Evolutionary conservation across 2,329 filamentous ascomycete genomes (phyloP).

Genomic region (Seiridium cupressi): DNA sequence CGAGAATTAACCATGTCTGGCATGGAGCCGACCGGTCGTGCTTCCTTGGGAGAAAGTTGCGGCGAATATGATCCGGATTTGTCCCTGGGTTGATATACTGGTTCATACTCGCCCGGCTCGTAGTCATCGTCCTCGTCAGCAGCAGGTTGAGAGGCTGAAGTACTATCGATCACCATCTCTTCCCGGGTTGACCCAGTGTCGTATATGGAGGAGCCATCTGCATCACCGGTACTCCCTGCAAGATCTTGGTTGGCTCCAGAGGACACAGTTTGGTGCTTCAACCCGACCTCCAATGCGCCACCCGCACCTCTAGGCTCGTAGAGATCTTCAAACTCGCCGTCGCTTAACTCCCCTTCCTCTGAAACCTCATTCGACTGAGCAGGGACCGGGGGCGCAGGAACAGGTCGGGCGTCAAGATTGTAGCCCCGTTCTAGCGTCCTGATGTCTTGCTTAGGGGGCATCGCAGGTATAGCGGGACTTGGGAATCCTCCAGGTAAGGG

Average conservation of each 20-base stretch:
- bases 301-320: slow-evolving; percentile 42
- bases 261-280: slow-evolving; percentile 9
- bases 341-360: slow-evolving; percentile 78
- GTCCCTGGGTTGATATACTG: slow-evolving; percentile 33
- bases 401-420: background rate
- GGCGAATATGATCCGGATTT: slow-evolving; percentile 53
- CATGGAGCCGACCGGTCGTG: slow-evolving; percentile 26
- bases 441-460: background rate
- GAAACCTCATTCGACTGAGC: slow-evolving; percentile 9
- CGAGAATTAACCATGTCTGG: slow-evolving; percentile 8
- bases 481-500: background rate
- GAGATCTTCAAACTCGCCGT: slow-evolving; percentile 60
- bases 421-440: background rate
- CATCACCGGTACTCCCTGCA: slow-evolving; percentile 23
- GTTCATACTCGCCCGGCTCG: slow-evolving; percentile 23
- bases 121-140: slow-evolving; percentile 21
- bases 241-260: slow-evolving; percentile 15
- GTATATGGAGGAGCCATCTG: slow-evolving; percentile 31
- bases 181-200: slow-evolving; percentile 23
- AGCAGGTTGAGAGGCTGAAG: slow-evolving; percentile 17
- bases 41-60: slow-evolving; percentile 48
- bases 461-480: background rate
- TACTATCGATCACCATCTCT: slow-evolving; percentile 18
- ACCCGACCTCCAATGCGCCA: background rate
- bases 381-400: too few relatives aligned